Conservation (phyloP, 176 grass and related monocot species). For the Tillandsia leiboldiana region DNA sequence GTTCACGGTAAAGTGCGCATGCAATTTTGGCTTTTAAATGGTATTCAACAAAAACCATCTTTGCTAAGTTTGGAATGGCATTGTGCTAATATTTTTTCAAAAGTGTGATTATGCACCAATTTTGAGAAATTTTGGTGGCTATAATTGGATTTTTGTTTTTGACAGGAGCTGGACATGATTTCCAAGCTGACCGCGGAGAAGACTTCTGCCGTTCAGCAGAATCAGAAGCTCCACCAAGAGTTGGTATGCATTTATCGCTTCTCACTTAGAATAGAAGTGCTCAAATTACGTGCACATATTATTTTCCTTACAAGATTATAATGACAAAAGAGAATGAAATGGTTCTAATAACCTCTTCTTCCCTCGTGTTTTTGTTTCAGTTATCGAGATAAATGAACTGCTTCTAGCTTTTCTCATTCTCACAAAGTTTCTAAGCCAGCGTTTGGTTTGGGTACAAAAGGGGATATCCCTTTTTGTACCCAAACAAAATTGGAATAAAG, state of each 20-base stretch:
- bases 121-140: slow-evolving; percentile 14
- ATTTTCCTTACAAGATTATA: no score
- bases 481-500: no score
- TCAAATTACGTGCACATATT: no score
- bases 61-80: background rate
- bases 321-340: no score
- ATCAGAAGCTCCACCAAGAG: slow-evolving; percentile 84
- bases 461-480: no score
- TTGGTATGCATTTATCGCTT: slow-evolving; percentile 47
- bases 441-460: no score
- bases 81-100: background rate
- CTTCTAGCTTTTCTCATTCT: no score
- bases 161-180: slow-evolving; percentile 43
- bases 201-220: slow-evolving; percentile 68
- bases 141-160: slow-evolving; percentile 8
- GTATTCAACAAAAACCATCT: background rate
- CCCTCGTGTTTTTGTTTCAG: no score
- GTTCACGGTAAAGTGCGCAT: background rate
- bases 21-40: background rate
- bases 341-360: no score
- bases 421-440: no score
- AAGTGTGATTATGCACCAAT: background rate
- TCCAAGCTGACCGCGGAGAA: slow-evolving; percentile 81
- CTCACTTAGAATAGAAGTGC: background rate
- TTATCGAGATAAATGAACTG: no score